Evolutionary conservation across 148 eudicot species (phyloP).

Genomic region (Chenopodium quinoa): DNA sequence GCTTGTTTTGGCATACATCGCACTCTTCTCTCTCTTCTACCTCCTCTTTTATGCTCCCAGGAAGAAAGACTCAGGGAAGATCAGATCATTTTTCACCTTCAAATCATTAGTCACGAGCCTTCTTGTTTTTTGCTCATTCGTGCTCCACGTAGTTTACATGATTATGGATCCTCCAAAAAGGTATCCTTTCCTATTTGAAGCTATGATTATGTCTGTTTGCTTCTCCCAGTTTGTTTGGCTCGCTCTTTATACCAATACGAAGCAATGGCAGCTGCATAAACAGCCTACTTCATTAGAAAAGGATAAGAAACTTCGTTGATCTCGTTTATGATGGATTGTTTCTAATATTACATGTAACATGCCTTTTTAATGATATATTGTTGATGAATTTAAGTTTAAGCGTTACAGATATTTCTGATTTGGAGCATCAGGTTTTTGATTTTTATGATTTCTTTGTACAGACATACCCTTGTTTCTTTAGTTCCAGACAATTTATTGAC

Average conservation of each 20-base stretch:
- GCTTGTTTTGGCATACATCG: constrained; percentile 59
- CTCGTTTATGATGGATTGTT: neutral
- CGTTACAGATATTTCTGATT: neutral
- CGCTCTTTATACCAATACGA: constrained; percentile 55
- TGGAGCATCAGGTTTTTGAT: neutral
- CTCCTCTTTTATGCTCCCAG: constrained; percentile 67
- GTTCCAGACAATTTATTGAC: neutral
- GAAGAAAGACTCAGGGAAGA: constrained; percentile 16
- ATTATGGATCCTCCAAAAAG: constrained; percentile 58
- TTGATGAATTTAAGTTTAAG: neutral
- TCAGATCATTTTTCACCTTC: constrained; percentile 21
- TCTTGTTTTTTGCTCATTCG: constrained; percentile 38
- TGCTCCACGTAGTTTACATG: constrained; percentile 63
- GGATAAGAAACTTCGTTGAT: constrained; percentile 45
- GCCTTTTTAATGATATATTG: neutral
- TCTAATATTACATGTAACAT: neutral
- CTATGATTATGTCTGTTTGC: constrained; percentile 78
- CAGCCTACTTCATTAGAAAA: constrained; percentile 32
- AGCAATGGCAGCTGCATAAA: constrained; percentile 62
- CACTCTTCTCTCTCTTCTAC: constrained; percentile 56
- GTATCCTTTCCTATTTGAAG: constrained; percentile 90
- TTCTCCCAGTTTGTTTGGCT: constrained; percentile 79
- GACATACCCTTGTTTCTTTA: neutral
- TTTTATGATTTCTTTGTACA: neutral
- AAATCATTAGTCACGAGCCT: constrained; percentile 32